Conservation (phyloP, 352 stramenopile species). For the Phytophthora foliorum region DNA sequence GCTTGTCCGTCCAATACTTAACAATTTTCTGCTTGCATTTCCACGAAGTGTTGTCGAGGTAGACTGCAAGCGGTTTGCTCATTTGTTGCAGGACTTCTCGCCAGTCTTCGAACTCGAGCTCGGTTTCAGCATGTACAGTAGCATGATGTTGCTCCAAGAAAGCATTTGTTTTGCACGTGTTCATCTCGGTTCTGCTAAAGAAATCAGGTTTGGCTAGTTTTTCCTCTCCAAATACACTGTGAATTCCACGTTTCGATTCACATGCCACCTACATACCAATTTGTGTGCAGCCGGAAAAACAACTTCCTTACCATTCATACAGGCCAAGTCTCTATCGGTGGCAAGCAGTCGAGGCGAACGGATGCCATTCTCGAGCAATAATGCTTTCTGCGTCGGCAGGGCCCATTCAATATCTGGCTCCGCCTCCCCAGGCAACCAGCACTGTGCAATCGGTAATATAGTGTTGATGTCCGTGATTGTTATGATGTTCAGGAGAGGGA, state of each 20-base stretch:
- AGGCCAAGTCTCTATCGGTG: neutral
- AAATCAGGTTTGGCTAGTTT: neutral
- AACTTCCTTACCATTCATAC: neutral
- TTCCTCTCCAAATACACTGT: no score
- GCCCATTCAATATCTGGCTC: neutral
- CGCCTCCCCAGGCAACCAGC: slow-evolving; percentile 1
- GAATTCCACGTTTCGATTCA: no score
- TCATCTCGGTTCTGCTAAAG: neutral
- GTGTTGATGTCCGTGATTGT: neutral
- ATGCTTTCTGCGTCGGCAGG: neutral
- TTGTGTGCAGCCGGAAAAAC: neutral
- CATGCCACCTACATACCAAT: no score
- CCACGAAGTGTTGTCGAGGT: no score
- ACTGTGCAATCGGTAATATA: neutral
- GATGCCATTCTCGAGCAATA: neutral
- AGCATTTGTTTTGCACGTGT: neutral
- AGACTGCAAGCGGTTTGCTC: no score
- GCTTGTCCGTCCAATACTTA: neutral
- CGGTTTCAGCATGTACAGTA: neutral
- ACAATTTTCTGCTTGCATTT: slow-evolving; percentile 1
- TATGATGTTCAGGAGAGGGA: neutral
- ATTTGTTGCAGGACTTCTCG: neutral
- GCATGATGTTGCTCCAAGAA: neutral
- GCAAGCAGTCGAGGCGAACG: neutral
- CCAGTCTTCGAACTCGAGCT: neutral